Percentiles rank a stretch among this genome's conserved stretches.
Conservation (phyloP, 805 yeast genomes). For the Saturnispora halmiae region DNA sequence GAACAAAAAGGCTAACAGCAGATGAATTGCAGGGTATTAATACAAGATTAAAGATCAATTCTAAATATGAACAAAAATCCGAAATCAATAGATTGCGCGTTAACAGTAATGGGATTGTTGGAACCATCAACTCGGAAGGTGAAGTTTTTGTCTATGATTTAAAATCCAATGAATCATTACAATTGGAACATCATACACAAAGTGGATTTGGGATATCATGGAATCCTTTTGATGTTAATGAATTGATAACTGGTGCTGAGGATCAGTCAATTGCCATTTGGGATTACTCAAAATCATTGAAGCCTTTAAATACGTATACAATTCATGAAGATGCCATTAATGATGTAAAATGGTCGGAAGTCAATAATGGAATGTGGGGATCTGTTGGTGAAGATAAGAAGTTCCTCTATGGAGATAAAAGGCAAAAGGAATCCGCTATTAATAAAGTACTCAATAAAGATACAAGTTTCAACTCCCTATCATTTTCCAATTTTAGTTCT, state of each 20-base stretch:
- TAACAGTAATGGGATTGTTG: conserved; percentile 44
- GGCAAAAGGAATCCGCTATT: conserved; percentile 26
- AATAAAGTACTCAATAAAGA: conserved; percentile 22
- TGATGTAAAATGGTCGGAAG: conserved; percentile 65
- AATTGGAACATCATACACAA: conserved; percentile 44
- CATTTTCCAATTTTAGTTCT: conserved; percentile 54
- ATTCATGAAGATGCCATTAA: conserved; percentile 55
- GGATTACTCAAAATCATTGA: conserved; percentile 32
- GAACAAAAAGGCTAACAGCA: conserved; percentile 16
- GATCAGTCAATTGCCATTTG: conserved; percentile 57
- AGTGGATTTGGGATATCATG: conserved; percentile 75
- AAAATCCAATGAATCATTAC: conserved; percentile 14
- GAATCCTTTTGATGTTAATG: conserved; percentile 41
- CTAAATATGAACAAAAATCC: conserved; percentile 50
- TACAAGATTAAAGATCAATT: conserved; percentile 50
- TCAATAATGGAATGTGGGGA: conserved; percentile 46
- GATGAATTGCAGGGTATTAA: conserved; percentile 30
- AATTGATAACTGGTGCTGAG: conserved; percentile 54
- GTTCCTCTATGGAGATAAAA: conserved; percentile 45
- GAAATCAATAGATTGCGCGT: conserved; percentile 69
- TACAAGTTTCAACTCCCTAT: conserved; percentile 48
- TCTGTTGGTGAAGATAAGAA: conserved; percentile 66
- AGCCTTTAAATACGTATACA: conserved; percentile 27
- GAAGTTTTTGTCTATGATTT: conserved; percentile 45
- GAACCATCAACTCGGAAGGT: conserved; percentile 64